Base-by-base conservation (phyloP, 2,329 filamentous ascomycete genomes). In the Leptographium radiaticola region DNA sequence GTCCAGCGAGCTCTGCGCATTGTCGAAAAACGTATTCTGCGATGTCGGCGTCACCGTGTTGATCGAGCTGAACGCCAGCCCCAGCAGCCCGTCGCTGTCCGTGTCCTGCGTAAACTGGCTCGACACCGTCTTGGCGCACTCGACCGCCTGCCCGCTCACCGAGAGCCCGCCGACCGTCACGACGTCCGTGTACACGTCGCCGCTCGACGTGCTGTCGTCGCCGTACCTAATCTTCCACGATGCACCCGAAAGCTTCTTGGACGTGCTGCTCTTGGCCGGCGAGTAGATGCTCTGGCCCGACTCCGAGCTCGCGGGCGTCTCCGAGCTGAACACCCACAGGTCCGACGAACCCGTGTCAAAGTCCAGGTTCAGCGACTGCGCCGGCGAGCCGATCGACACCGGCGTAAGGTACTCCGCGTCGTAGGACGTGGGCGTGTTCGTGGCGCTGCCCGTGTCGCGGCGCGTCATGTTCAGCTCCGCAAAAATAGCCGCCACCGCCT, bases 331-430 rank as follows among this genome's bases (percentile, higher is more conserved):
- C 49, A 68, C 65, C 67, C 67, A 69, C 34, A 68, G 62, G 54
- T 67, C 65, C 13, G 61, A 62, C 13, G 64, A 66, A 18, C 65
- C 65, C 2, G 64, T 66, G 59, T 67, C 65, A 49, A 67, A 57
- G 55, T 66, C 62, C 18, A 67, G 58, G 46, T 61, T 59, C 18
- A 67, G 60, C 4, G 55, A 52, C 54, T 66, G 63, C 3, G 58
- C 46, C 20, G 65, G 65, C 13, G 62, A 70, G 15, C 71, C 71
- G n/a, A 73, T 68, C 42, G 67, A 61, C 13, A 73, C 67, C 6
- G 68, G 67, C 4, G 65, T 65, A 51, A 71, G 55, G 58, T 68
- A 73, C 59, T 71, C 68, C 20, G 58, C 38, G n/a, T 71, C 69
- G 51, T 61, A 57, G 4, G 62, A 50, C 33, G 62, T 54, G 1